Conservation (phyloP, 83 land plant genomes). For the Isoetes engelmannii region DNA sequence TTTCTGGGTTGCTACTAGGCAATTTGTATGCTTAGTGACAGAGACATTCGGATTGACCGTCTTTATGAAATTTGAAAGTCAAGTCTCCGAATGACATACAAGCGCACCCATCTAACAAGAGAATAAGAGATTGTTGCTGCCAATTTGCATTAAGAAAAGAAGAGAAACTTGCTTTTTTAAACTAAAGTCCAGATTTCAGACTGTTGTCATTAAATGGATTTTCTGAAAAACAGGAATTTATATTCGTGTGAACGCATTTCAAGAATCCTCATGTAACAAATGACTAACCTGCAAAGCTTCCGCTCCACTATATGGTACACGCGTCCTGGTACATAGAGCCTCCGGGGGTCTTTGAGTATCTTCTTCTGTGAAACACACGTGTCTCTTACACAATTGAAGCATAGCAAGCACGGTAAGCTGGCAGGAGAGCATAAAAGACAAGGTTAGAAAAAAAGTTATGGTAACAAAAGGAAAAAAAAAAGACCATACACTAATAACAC, state of each 20-base stretch:
- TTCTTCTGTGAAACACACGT: slow-evolving; percentile 60
- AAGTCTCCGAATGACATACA: not conserved
- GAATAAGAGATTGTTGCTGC: too few species aligned
- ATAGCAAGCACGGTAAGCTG: slow-evolving; percentile 82
- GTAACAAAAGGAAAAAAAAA: not conserved
- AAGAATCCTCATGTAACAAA: too few species aligned
- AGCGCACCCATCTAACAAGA: not conserved
- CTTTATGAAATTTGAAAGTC: not conserved
- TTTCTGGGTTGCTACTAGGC: not conserved
- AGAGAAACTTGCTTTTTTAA: too few species aligned
- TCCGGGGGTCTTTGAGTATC: slow-evolving; percentile 66
- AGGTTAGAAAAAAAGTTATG: not conserved
- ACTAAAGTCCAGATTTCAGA: too few species aligned
- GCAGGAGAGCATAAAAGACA: slow-evolving; percentile 10
- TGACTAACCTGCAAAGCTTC: slow-evolving; percentile 56
- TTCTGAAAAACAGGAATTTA: too few species aligned
- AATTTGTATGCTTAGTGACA: not conserved
- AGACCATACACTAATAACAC: too few species aligned
- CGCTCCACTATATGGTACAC: slow-evolving; percentile 89
- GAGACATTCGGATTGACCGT: not conserved
- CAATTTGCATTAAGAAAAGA: too few species aligned
- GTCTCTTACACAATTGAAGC: slow-evolving; percentile 64
- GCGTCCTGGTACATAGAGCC: slow-evolving; percentile 83
- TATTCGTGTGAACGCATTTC: too few species aligned
- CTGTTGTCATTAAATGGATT: too few species aligned